A percentile compares a stretch with the other conserved stretches of the same genome.
phyloP scores from a whole-genome alignment of 2,329 filamentous ascomycete species.

The Neopestalotiopsis sp. region DNA sequence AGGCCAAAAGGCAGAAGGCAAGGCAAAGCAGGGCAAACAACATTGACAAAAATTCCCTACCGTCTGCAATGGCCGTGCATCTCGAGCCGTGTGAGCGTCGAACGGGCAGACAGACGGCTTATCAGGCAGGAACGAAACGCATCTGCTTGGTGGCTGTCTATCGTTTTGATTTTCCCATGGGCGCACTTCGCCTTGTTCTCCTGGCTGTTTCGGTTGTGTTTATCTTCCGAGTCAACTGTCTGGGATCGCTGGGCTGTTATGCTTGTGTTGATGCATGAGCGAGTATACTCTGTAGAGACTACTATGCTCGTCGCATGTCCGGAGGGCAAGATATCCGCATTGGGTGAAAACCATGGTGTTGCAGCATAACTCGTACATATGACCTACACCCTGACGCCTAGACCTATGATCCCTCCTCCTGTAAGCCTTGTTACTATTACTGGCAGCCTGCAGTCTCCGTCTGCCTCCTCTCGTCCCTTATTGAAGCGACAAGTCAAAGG shows the following conservation, averaged over 20 bases:
- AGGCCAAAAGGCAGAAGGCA: too few relatives aligned
- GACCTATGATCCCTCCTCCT: background rate
- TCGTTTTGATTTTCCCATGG: background rate
- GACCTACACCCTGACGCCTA: background rate
- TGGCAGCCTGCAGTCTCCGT: background rate
- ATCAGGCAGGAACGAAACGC: background rate
- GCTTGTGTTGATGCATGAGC: background rate
- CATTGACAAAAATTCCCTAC: background rate
- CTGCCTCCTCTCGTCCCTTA: background rate
- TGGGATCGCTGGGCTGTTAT: background rate
- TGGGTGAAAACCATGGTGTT: background rate
- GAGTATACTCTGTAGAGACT: background rate
- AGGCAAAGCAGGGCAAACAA: background rate
- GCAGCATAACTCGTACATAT: background rate
- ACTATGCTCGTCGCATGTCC: background rate
- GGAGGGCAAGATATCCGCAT: background rate
- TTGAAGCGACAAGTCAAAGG: background rate
- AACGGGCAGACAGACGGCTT: background rate
- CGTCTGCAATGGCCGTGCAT: background rate
- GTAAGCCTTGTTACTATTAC: background rate
- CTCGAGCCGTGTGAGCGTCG: background rate
- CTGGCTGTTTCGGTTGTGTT: background rate
- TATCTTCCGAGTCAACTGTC: background rate
- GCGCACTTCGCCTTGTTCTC: background rate
- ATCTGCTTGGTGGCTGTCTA: background rate